Evolutionary conservation across 75 land plant genomes (phyloP).

Genomic region (Chamaecyparis obtusa): DNA sequence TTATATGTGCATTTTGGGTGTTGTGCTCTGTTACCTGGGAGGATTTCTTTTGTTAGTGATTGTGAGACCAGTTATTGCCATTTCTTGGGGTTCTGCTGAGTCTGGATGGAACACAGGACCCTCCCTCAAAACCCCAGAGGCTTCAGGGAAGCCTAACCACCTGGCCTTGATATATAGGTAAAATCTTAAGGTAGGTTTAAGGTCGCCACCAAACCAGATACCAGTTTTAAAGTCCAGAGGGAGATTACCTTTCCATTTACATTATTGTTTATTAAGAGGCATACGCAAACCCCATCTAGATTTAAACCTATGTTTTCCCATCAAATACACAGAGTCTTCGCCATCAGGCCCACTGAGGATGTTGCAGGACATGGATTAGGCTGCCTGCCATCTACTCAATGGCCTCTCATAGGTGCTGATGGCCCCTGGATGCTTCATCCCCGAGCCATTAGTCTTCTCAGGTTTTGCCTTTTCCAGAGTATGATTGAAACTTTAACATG

Average conservation of each 20-base stretch:
- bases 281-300: too few relatives aligned
- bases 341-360: not conserved
- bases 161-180: not conserved
- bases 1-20: not conserved
- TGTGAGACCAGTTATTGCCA: not conserved
- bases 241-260: too few relatives aligned
- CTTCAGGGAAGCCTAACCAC: not conserved
- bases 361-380: not conserved
- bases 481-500: not conserved
- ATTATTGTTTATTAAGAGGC: too few relatives aligned
- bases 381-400: not conserved
- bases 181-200: too few relatives aligned
- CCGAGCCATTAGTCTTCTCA: not conserved
- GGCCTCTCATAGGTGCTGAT: not conserved
- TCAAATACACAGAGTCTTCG: too few relatives aligned
- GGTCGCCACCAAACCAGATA: too few relatives aligned
- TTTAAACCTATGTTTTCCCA: too few relatives aligned
- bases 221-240: too few relatives aligned
- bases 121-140: too few relatives aligned
- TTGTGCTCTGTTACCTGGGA: not conserved
- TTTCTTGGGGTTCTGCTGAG: not conserved
- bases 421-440: not conserved
- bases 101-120: not conserved
- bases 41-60: not conserved
- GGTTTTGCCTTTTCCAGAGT: not conserved